These are phyloP conservation scores for Typha latifolia DNA, from an alignment of 176 grass and related monocot species.

Conservation along the genomic window DNA sequence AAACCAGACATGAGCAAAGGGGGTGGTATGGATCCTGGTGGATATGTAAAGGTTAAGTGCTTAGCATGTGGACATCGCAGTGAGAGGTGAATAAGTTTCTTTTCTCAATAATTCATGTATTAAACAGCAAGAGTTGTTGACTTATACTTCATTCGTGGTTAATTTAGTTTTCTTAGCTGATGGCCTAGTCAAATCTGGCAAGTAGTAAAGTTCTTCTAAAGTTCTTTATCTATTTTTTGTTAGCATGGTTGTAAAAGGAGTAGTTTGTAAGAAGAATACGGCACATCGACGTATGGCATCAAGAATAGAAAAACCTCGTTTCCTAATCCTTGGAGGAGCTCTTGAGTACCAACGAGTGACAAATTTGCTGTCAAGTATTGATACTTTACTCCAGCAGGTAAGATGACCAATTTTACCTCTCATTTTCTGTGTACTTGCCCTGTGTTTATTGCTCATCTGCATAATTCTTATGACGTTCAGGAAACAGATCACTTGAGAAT, in stretches of 20 bases:
- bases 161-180: conserved; percentile 5
- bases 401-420: conserved; percentile 26
- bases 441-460: conserved; percentile 10
- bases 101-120: neutral
- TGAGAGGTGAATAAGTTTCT: conserved; percentile 58
- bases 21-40: conserved; percentile 87
- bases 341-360: conserved; percentile 90
- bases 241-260: conserved; percentile 84
- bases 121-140: neutral
- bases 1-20: conserved; percentile 68
- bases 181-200: conserved; percentile 16
- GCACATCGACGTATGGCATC: conserved; percentile 85
- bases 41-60: conserved; percentile 93
- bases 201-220: conserved; percentile 26
- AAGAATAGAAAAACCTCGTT: conserved; percentile 70
- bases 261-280: conserved; percentile 98
- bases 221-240: conserved; percentile 22
- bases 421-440: conserved; percentile 9
- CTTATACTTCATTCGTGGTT: neutral
- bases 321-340: conserved; percentile 82
- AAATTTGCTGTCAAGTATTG: conserved; percentile 86
- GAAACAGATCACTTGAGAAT: conserved; percentile 99
- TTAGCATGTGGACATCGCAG: conserved; percentile 60
- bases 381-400: conserved; percentile 94
- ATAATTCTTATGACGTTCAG: conserved; percentile 31